These are phyloP conservation scores for Choiromyces venosus DNA, from an alignment of 495 filamentous ascomycete species.

Conservation along the genomic window DNA sequence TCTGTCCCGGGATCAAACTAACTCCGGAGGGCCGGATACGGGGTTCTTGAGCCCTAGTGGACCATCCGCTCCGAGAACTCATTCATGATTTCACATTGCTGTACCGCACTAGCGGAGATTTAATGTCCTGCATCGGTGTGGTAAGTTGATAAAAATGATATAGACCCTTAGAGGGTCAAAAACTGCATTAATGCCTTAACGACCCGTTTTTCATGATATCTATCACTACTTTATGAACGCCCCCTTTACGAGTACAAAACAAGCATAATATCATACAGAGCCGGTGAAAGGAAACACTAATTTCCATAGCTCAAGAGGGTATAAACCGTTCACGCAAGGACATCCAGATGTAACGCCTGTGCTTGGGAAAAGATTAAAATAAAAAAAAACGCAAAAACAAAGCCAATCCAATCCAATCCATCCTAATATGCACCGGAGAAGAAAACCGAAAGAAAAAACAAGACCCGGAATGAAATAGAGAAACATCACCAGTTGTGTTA, in stretches of 20 bases:
- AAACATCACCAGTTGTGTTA: neutral
- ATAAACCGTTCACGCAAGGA: neutral
- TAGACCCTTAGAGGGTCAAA: neutral
- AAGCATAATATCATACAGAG: neutral
- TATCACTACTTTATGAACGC: neutral
- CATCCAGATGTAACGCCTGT: neutral
- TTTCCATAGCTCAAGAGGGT: neutral
- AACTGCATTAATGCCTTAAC: neutral
- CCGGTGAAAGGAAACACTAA: neutral
- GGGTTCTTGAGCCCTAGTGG: neutral
- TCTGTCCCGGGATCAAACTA: neutral
- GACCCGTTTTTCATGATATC: neutral
- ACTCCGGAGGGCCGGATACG: neutral
- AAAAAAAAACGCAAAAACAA: slow-evolving; percentile 6
- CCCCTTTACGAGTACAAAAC: neutral
- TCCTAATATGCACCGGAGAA: slow-evolving; percentile 24
- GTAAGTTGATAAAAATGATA: neutral
- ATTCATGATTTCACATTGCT: neutral
- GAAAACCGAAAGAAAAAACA: slow-evolving; percentile 25
- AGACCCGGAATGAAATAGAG: neutral
- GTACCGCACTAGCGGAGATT: neutral
- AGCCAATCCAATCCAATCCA: neutral
- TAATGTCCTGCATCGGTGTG: neutral
- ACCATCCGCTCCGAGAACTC: neutral
- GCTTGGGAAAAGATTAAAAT: neutral